These are phyloP conservation scores for Hymenoscyphus infarciens DNA, from an alignment of 2,329 filamentous ascomycete genomes.

Conservation along the genomic window DNA sequence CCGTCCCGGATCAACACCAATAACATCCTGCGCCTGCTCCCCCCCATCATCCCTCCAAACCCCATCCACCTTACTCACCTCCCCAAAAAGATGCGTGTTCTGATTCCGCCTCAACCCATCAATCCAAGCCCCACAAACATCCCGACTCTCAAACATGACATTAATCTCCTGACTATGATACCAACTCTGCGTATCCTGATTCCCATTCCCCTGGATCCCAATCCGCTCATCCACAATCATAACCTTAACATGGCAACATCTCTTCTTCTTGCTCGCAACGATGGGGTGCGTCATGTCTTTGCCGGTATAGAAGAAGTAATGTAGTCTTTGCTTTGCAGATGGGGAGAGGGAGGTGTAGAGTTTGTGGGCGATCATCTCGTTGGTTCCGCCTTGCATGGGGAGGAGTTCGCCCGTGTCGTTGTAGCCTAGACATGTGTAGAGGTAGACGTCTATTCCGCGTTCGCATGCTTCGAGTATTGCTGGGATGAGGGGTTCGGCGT, in stretches of 20 bases:
- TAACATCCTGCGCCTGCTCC: slow-evolving; percentile 45
- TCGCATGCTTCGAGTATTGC: slow-evolving; percentile 62
- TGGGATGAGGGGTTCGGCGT: slow-evolving; percentile 63
- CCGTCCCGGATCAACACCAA: slow-evolving; percentile 48
- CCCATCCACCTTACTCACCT: slow-evolving; percentile 51
- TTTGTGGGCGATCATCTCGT: slow-evolving; percentile 64
- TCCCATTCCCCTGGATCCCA: slow-evolving; percentile 71
- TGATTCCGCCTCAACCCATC: slow-evolving; percentile 61
- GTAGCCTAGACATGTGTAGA: slow-evolving; percentile 74
- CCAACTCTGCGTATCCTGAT: slow-evolving; percentile 79
- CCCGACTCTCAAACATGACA: slow-evolving; percentile 63
- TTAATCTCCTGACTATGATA: slow-evolving; percentile 77
- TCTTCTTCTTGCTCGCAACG: slow-evolving; percentile 59
- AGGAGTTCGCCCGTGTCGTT: slow-evolving; percentile 76
- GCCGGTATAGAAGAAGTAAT: slow-evolving; percentile 67
- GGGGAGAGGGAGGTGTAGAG: slow-evolving; percentile 54
- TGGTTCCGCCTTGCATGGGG: slow-evolving; percentile 71
- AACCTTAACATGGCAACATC: slow-evolving; percentile 74
- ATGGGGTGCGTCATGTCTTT: slow-evolving; percentile 70
- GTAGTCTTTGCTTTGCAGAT: slow-evolving; percentile 46
- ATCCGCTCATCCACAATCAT: slow-evolving; percentile 68
- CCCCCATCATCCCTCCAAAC: slow-evolving; percentile 57
- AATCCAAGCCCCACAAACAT: slow-evolving; percentile 61
- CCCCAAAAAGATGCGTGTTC: slow-evolving; percentile 60
- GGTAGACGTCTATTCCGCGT: slow-evolving; percentile 63